Base-by-base conservation (phyloP, 352 stramenopile genomes). In the Phytophthora niederhauseri region DNA sequence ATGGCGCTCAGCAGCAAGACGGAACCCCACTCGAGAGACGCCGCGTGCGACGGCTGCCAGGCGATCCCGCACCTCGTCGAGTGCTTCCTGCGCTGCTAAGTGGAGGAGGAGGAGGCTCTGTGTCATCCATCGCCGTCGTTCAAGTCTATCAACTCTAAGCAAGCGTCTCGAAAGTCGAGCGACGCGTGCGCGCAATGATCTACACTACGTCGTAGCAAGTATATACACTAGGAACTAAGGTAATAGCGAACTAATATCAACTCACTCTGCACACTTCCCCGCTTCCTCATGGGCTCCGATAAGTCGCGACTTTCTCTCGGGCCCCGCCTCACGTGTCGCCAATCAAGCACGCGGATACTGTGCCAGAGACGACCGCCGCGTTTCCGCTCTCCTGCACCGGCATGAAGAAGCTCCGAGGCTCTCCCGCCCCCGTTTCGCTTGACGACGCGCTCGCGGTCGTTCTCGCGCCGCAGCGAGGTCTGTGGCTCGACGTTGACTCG, bases 61-160 rank as follows among this genome's bases (percentile, higher is more conserved):
- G 63, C 60, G 48, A 82, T 82, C 53, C 77, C 77, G 15, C 66
- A 78, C 58, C 61, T 82, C 30, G 60, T 84, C 50, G 77, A 84
- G 66, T 30, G 68, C 41, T 84, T 84, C 61, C 70, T 84, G 20
- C 77, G 72, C 14, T 12, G 15, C 17, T 69, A 24, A 30, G 11
- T 49, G 17, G 36, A 28, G 57, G 57, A 26, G 30, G 38, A 48
- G 2, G 49, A 3, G 14, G 30, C 24, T 14, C 14, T 51, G 19
- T 51, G 50, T 17, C 8, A 59, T 48, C 28, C 38, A 9, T 52
- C 45, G n/a, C n/a, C 8, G 7, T 28, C 19, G 41, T 48, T 50
- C 17, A 52, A 28, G 46, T 52, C 19, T 14, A 52, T 17, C 9
- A 52, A 52, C 26, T 59, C 48, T 72, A 58, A 72, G 51, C 64